Percentiles rank a stretch among this genome's conserved stretches.
Conservation (phyloP, 495 filamentous ascomycete species). For the Xylaria castorea region DNA sequence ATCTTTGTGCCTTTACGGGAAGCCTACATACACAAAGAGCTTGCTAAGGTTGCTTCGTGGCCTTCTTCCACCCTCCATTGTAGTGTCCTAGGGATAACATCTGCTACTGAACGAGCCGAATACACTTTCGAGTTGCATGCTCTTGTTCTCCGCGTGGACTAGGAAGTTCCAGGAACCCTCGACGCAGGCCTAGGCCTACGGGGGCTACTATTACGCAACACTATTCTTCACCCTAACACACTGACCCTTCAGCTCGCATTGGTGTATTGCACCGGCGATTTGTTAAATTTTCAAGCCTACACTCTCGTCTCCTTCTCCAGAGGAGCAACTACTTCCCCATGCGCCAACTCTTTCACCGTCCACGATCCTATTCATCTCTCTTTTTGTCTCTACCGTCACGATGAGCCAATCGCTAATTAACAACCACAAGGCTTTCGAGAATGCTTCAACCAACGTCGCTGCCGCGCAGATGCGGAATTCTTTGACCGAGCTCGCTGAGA, state of each 20-base stretch:
- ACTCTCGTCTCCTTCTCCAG: neutral
- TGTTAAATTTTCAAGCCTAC: neutral
- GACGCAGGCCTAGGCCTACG: neutral
- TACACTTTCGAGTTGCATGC: conserved; percentile 5
- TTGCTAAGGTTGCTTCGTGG: conserved; percentile 12
- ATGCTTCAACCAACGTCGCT: conserved; percentile 96
- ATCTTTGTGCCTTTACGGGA: conserved; percentile 22
- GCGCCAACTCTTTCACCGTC: neutral
- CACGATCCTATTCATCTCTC: neutral
- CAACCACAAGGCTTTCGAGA: conserved; percentile 85
- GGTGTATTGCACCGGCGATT: neutral
- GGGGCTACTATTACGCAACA: neutral
- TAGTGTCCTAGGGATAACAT: neutral
- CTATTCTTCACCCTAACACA: neutral
- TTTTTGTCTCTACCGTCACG: neutral
- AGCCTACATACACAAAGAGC: conserved; percentile 17
- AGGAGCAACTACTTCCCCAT: neutral
- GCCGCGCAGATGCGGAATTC: conserved; percentile 99
- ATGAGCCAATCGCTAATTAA: conserved; percentile 27
- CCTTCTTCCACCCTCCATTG: conserved; percentile 3
- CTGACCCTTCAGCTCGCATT: neutral
- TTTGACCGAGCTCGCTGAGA: conserved; percentile 89
- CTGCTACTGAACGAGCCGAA: neutral
- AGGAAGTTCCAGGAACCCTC: conserved; percentile 9
- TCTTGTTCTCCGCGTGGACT: neutral